A percentile compares a stretch with the other conserved stretches of the same genome.
Conservation (phyloP, 2,329 filamentous ascomycete species). For the Harringtonia aguacate region DNA sequence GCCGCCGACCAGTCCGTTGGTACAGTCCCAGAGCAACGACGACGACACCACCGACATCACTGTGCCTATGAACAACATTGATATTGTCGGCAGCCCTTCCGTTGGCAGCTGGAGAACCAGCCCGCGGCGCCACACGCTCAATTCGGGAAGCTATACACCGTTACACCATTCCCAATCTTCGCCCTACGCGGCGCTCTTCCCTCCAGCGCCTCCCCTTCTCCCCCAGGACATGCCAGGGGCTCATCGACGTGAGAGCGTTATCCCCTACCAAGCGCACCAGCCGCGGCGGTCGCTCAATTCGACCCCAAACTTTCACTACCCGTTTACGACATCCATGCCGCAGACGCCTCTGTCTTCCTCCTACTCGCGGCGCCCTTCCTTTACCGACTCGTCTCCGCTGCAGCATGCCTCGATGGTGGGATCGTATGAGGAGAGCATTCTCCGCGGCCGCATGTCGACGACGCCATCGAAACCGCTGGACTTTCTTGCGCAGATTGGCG, state of each 20-base stretch:
- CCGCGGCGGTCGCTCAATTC: conserved; percentile 65
- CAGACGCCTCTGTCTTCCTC: conserved; percentile 38
- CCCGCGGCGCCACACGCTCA: conserved; percentile 60
- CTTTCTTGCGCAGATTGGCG: conserved; percentile 91
- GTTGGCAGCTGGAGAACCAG: conserved; percentile 9
- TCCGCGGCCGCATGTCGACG: conserved; percentile 92
- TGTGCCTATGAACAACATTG: conserved; percentile 38
- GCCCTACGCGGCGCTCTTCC: conserved; percentile 8
- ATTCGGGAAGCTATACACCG: conserved; percentile 38
- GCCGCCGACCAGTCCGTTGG: conserved; percentile 83
- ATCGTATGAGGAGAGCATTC: conserved; percentile 93
- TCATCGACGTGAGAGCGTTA: conserved; percentile 44
- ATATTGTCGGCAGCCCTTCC: conserved; percentile 29
- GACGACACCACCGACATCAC: conserved; percentile 26
- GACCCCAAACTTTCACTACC: conserved; percentile 31
- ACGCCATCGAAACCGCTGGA: conserved; percentile 85
- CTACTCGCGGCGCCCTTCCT: conserved; percentile 55
- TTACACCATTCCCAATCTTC: conserved; percentile 23
- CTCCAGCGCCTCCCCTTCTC: conserved; percentile 1
- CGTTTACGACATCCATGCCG: conserved; percentile 23
- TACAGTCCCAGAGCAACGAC: conserved; percentile 80
- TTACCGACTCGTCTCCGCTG: conserved; percentile 63
- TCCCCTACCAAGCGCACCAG: conserved; percentile 68
- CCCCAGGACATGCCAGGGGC: conserved; percentile 17
- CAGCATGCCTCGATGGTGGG: conserved; percentile 94